Evolutionary conservation across 495 filamentous ascomycete genomes (phyloP), one percentile per base, ranked within the genome.

Genomic region (Trichocladium uniseriatum): DNA sequence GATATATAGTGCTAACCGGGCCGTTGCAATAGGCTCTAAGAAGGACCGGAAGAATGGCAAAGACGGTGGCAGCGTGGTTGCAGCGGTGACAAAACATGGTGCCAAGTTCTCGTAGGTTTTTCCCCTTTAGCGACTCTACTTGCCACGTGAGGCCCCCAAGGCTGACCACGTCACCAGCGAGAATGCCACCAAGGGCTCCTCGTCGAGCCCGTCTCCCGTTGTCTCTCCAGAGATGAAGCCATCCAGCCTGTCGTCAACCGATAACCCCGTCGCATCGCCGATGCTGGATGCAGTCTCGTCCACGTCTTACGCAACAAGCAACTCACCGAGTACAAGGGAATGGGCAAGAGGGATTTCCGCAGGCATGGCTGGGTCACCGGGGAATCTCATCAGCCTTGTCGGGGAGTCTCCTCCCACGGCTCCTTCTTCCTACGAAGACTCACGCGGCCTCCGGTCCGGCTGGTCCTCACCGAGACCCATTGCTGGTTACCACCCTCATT

Each of bases 391-490:
- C 43, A 75, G 69, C 54, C 68, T 74, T 52, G 61, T 71, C 48
- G 73, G 73, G 42, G 76, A 79, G 53, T 77, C 74, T 0, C 73
- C 75, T 34, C 74, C 75, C 2, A 75, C 70, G 14, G 65, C 68
- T 22, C 72, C 73, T 7, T 79, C 75, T 2, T 79, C 75, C 0
- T 78, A 78, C 46, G 73, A 79, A 43, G 75, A 77, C 44, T 57
- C 62, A 15, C 61, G 71, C 27, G 61, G 68, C 0, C 46, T 71
- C 36, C 53, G 66, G 27, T 69, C 70, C 31, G 64, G 65, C 31
- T 75, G 70, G 71, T 63, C 60, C 34, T 61, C 65, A 11, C 67
- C 70, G 29, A 60, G 69, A 35, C 64, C 68, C 24, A 56, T 58
- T 48, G 59, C 54, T 15, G 63, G 67, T 38, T 55, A 62, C 38